phyloP scores from a whole-genome alignment of 2,329 filamentous ascomycete species.

The Sarocladium strictum region DNA sequence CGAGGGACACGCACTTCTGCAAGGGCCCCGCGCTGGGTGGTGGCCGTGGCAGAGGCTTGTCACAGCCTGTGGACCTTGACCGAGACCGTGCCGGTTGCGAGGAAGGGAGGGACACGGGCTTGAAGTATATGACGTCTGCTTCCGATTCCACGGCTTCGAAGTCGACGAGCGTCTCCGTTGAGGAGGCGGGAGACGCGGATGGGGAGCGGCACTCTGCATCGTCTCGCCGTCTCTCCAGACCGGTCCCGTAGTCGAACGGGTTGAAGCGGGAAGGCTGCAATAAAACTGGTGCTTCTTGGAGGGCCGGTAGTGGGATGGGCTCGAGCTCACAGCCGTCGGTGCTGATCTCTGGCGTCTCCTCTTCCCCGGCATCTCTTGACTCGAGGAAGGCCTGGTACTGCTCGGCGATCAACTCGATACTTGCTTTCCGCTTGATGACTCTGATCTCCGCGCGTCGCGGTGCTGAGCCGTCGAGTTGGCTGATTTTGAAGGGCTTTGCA shows the following conservation, averaged over 20 bases:
- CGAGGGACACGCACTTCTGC: conserved; percentile 44
- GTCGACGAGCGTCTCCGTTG: conserved; percentile 39
- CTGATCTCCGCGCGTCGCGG: conserved; percentile 8
- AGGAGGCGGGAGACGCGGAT: neutral
- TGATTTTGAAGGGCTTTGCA: conserved; percentile 38
- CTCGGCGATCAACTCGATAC: conserved; percentile 38
- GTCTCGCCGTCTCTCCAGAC: neutral
- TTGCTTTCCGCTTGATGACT: conserved; percentile 23
- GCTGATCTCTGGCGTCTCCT: neutral
- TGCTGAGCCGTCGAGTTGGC: conserved; percentile 31
- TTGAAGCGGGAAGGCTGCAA: neutral
- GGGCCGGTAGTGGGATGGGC: neutral
- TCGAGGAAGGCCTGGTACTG: conserved; percentile 39
- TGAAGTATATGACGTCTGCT: conserved; percentile 41
- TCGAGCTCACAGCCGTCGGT: neutral
- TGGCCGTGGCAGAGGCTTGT: conserved; percentile 1
- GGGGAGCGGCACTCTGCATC: neutral
- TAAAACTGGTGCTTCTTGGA: neutral
- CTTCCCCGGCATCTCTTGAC: neutral
- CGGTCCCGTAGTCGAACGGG: neutral
- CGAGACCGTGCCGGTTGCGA: conserved; percentile 19
- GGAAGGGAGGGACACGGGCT: conserved; percentile 35
- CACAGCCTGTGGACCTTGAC: neutral
- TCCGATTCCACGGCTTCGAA: conserved; percentile 25
- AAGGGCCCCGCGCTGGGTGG: conserved; percentile 23